Percentiles rank a stretch among this genome's conserved stretches.
Evolutionary conservation across 192 early-diverging fungal genomes (phyloP).

Genomic region (Coemansia sp.): DNA sequence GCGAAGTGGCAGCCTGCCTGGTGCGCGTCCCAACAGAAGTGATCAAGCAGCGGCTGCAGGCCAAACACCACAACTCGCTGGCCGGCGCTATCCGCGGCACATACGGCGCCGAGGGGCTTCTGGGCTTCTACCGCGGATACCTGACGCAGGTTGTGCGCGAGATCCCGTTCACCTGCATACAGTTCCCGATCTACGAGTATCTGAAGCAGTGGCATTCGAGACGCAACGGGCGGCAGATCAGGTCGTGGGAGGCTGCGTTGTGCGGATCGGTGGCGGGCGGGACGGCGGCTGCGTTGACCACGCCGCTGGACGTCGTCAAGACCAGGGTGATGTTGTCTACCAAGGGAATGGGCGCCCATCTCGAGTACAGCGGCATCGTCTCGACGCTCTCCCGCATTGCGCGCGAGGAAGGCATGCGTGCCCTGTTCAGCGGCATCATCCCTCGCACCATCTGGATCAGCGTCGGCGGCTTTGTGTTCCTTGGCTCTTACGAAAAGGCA

Average conservation of each 20-base stretch:
- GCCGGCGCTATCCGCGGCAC: conserved; percentile 63
- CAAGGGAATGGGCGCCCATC: conserved; percentile 30
- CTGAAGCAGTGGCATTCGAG: conserved; percentile 65
- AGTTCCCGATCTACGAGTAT: conserved; percentile 93
- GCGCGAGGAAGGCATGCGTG: conserved; percentile 70
- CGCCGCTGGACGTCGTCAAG: conserved; percentile 94
- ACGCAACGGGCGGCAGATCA: conserved; percentile 50
- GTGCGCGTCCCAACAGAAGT: conserved; percentile 95
- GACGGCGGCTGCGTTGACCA: conserved; percentile 84
- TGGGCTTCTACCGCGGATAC: conserved; percentile 92
- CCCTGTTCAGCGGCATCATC: conserved; percentile 84
- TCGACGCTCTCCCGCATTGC: conserved; percentile 71
- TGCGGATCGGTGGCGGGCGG: conserved; percentile 89
- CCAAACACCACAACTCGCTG: conserved; percentile 68
- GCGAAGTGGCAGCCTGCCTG: conserved; percentile 89
- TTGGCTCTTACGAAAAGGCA: conserved; percentile 90
- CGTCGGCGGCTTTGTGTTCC: conserved; percentile 91
- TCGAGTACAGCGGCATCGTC: conserved; percentile 66
- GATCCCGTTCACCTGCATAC: conserved; percentile 95
- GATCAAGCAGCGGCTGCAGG: conserved; percentile 94
- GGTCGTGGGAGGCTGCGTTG: conserved; percentile 80
- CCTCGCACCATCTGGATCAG: conserved; percentile 95
- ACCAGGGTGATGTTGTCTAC: conserved; percentile 94
- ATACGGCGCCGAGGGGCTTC: conserved; percentile 64
- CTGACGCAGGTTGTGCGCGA: conserved; percentile 89